Evolutionary conservation across 768 basidiomycete genomes (phyloP), one percentile per base, ranked within the genome.

Genomic region (Macrolepiota dolichaula): DNA sequence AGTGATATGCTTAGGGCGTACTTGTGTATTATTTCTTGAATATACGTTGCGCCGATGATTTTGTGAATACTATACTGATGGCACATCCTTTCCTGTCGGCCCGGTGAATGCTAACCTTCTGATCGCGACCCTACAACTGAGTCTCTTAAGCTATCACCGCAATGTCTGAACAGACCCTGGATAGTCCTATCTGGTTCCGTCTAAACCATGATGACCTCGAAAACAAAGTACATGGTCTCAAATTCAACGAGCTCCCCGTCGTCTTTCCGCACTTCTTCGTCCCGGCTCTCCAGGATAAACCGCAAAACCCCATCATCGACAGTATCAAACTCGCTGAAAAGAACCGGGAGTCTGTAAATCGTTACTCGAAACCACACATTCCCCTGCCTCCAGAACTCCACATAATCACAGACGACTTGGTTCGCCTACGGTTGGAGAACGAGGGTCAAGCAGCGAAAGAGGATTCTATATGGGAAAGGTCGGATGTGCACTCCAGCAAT

Each of bases 261-360:
- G 69, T 85, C 47, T 64, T 71, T 15, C 76, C 82, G 0, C 70
- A 62, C 13, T 91, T 92, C 71, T 85, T 81, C 58, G 76, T 91
- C n/a, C 86, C 89, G 10, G 71, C 65, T n/a, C 72, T 93, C 49
- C 73, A 78, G n/a, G 82, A 91, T 61, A 84, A 81, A 64, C 90
- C 91, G 2, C 91, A 92, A 68, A 86, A 93, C 69, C 91, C 90
- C 1, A 90, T 92, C 63, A 75, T 92, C 71, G 85, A 88, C 46
- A 73, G 78, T 17, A 63, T 90, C 24, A 78, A 77, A 35, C 63
- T 73, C 17, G 67, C 73, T 53, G 57, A 64, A 13, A 46, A 57
- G 36, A 71, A 68, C 46, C 61, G 42, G 13, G 62, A 62, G 22
- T 62, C 63, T 46, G 56, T 62, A 51, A 63, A 65, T 36, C 44